Evolutionary conservation across 139 green algal genomes (phyloP).

Genomic region (Closterium sp.): DNA sequence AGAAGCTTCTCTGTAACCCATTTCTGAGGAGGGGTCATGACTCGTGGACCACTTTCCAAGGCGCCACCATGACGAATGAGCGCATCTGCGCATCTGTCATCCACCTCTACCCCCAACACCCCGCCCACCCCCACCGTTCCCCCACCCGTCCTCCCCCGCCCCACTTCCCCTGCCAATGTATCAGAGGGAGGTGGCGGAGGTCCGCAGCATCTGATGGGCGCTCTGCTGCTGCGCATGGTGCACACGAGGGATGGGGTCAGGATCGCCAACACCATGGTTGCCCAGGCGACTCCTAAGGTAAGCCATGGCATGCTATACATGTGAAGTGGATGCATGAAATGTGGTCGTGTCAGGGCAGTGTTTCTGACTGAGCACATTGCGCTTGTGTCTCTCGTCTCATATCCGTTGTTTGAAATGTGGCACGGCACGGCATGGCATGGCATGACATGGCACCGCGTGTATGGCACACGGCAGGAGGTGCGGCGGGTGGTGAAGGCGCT

Average conservation of each 20-base stretch:
- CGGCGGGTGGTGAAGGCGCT: conserved; percentile 57
- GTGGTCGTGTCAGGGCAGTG: too few species aligned
- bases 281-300: neutral
- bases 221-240: conserved; percentile 56
- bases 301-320: neutral
- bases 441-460: neutral
- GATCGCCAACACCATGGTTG: neutral
- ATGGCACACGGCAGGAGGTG: conserved; percentile 26
- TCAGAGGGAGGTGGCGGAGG: conserved; percentile 41
- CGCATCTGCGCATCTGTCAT: too few species aligned
- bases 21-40: too few species aligned
- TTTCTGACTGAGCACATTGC: too few species aligned
- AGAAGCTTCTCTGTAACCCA: too few species aligned
- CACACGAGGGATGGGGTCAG: conserved; percentile 55
- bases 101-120: too few species aligned
- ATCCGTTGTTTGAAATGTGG: neutral
- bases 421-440: neutral
- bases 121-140: neutral
- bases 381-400: neutral
- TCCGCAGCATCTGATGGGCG: conserved; percentile 44
- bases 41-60: too few species aligned
- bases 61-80: too few species aligned
- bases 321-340: neutral
- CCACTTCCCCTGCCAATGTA: neutral
- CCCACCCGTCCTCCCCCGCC: too few species aligned